A percentile compares a stretch with the other conserved stretches of the same genome.
phyloP scores from a whole-genome alignment of 805 yeast genomes.

The Ogataea salicorniae region DNA sequence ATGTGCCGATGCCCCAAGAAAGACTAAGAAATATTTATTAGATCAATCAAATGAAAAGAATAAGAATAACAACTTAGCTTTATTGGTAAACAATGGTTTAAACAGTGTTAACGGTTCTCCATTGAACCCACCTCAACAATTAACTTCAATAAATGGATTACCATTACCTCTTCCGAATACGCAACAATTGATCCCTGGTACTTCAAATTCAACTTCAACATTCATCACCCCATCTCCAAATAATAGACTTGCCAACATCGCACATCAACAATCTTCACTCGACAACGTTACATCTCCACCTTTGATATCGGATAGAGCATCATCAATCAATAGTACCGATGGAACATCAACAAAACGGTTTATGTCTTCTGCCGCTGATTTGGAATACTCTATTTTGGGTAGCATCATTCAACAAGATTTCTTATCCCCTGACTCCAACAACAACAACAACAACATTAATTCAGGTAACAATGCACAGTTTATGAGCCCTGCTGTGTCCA shows the following conservation, averaged over 20 bases:
- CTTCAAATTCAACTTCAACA: not conserved
- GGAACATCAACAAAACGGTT: slow-evolving; percentile 32
- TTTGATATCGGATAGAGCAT: not conserved
- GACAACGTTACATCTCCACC: not conserved
- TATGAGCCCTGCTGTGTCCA: slow-evolving; percentile 33
- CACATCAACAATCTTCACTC: too few relatives aligned
- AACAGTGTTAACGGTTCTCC: too few relatives aligned
- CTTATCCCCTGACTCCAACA: slow-evolving; percentile 14
- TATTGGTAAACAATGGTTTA: too few relatives aligned
- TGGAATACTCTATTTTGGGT: slow-evolving; percentile 66
- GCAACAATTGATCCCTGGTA: not conserved
- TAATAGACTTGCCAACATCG: too few relatives aligned
- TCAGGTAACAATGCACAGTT: slow-evolving; percentile 14
- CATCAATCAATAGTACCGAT: not conserved
- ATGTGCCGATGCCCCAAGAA: slow-evolving; percentile 88
- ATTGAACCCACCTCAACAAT: too few relatives aligned
- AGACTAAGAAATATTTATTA: slow-evolving; percentile 72
- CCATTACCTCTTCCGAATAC: not conserved
- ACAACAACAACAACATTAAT: not conserved
- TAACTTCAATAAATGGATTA: too few relatives aligned
- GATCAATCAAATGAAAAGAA: slow-evolving; percentile 32
- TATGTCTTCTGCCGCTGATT: slow-evolving; percentile 64
- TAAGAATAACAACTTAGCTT: too few relatives aligned
- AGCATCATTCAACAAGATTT: slow-evolving; percentile 52
- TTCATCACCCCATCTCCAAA: not conserved